Percentiles rank a stretch among this genome's conserved stretches.
Evolutionary conservation across 1,139 yeast species (phyloP).

Genomic region (Debaryomyces subglobosus): DNA sequence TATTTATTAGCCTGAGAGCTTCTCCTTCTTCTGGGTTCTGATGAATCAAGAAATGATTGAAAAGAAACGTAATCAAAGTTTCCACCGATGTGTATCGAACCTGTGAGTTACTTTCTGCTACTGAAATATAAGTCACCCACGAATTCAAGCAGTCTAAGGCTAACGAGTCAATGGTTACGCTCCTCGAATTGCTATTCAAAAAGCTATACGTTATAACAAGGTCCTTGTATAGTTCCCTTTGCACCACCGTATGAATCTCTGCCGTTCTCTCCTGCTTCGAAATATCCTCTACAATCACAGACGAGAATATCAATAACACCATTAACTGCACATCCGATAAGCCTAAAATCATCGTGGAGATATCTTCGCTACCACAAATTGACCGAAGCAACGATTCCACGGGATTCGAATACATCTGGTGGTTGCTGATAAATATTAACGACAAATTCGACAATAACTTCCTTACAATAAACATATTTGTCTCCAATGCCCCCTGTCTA

Average conservation of each 20-base stretch:
- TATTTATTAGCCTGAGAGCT: constrained; percentile 19
- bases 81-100: constrained; percentile 31
- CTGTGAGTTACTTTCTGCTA: constrained; percentile 39
- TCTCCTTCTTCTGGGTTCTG: constrained; percentile 5
- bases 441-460: constrained; percentile 57
- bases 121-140: constrained; percentile 37
- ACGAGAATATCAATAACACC: constrained; percentile 34
- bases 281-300: constrained; percentile 61
- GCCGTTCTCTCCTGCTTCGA: constrained; percentile 33
- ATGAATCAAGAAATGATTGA: constrained; percentile 22
- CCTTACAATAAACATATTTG: constrained; percentile 29
- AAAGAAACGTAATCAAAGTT: constrained; percentile 20
- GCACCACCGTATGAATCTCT: constrained; percentile 34
- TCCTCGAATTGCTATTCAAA: constrained; percentile 11
- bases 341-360: neutral
- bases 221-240: constrained; percentile 25
- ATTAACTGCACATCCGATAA: constrained; percentile 11
- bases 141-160: constrained; percentile 36
- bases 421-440: constrained; percentile 46
- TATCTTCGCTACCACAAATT: neutral
- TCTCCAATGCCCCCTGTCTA: constrained; percentile 11
- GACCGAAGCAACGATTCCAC: constrained; percentile 13
- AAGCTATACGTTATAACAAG: constrained; percentile 10
- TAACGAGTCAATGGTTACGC: constrained; percentile 19
- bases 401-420: constrained; percentile 20